Base-by-base conservation (phyloP, 148 eudicot species). In the Euryodendron excelsum region DNA sequence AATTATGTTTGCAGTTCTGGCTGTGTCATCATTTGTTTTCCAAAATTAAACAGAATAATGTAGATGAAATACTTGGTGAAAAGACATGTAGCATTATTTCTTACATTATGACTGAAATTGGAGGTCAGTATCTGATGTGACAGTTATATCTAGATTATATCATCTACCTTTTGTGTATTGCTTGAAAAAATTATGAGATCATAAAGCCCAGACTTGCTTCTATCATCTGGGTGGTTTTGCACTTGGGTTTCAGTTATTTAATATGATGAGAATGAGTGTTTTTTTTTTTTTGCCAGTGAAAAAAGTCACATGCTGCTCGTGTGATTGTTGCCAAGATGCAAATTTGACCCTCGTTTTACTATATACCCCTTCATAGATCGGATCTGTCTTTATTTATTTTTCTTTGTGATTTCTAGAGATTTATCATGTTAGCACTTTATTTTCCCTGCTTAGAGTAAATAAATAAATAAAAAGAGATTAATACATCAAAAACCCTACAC, bases 71-170 rank as follows among this genome's bases (percentile, higher is more conserved):
- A 60, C 2, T 15, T 27, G 3, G 30, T 15, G 33, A 28, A 62
- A 62, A 56, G 61, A 23, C 61, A n/a, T 56, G 61, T 56, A 56
- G 61, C 61, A 56, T 56, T 56, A 4, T 56, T n/a, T 56, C 61
- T 59, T 59, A 23, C 15, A 27, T 59, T 59, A 0, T 23, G 56
- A 52, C 18, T n/a, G 23, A n/a, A n/a, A 56, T 21, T 21, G 27
- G 61, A 4, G 61, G 61, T 56, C 27, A 21, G 61, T 56, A 25
- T 41, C 8, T 41, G 45, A 41, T 41, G 45, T 56, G n/a, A 39
- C 25, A 21, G 12, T 20, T 14, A 39, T 18, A 11, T 18, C 27
- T 21, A 21, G 11, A 39, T 39, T 34, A 37, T 20, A 23, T 7
- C 61, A 56, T 56, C 61, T 56, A n/a, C 61, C 18, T 56, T 21